Base-by-base conservation (phyloP, 1,284 basidiomycete species). In the Singerocomus rubriflavus region DNA sequence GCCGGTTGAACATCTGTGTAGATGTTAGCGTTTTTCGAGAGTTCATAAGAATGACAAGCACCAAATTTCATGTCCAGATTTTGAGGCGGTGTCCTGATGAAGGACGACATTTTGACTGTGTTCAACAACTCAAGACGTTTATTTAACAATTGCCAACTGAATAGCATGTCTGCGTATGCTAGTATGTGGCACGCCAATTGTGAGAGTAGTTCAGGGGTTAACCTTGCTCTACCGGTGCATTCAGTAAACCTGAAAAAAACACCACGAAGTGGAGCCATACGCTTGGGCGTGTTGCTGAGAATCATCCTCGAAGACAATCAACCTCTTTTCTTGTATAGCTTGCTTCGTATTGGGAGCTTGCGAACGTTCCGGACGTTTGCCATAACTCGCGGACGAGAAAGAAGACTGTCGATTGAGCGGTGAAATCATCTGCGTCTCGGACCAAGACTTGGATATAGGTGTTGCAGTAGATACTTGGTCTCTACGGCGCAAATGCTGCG, bases 51-150 rank as follows among this genome's bases (percentile, higher is more conserved):
- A 43, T 21, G 39, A 17, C 5, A 8, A 34, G 33, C 54, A 75
- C 77, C 75, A 52, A 81, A 69, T 51, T 55, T 59, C 57, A 68
- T 57, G 39, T 71, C 62, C 52, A 59, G 46, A 17, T 52, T 50
- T 55, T 59, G 44, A 56, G 58, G 52, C 49, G 67, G 52, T 46
- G 64, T 51, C 41, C 51, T 51, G 12, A 58, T 46, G 12, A 61
- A 63, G 21, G 71, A 38, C 14, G 69, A 70, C 5, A 51, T 62
- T 54, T 72, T 74, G 37, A 80, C 73, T 47, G 82, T 75, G 58
- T 88, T 87, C 48, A 91, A 65, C 12, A 93, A 71, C 51, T 88
- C 85, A 11, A 84, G 69, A 13, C 91, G 78, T 60, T 87, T 84
- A 27, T 81, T 77, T 48, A 79, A 72, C 39, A 92, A 67, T 54